Evolutionary conservation across 768 basidiomycete genomes (phyloP).

Genomic region (Pisolithus tinctorius): DNA sequence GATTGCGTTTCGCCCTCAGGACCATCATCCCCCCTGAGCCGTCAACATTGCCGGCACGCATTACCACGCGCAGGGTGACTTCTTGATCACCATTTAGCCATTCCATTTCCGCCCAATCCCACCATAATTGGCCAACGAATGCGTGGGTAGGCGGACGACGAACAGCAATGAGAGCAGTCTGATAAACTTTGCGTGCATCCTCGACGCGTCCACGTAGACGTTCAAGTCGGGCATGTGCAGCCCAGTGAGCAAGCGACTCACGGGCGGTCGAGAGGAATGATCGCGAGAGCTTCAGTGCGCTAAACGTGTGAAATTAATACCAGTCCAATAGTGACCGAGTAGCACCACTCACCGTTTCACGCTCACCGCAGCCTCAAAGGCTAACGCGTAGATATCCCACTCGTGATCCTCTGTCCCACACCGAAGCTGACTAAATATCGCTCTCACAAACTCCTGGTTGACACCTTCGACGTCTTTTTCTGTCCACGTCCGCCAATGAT

Average conservation of each 20-base stretch:
- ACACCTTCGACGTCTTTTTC: conserved; percentile 43
- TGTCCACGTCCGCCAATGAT: conserved; percentile 38
- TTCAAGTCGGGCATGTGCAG: conserved; percentile 71
- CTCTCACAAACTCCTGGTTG: conserved; percentile 44
- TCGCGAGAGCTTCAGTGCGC: conserved; percentile 67
- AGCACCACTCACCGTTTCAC: conserved; percentile 46
- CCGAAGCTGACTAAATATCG: conserved; percentile 54
- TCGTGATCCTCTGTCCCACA: conserved; percentile 41
- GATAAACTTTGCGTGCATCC: conserved; percentile 75
- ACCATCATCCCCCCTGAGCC: conserved; percentile 47
- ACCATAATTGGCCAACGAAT: conserved; percentile 53
- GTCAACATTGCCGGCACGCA: conserved; percentile 48
- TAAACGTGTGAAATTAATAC: conserved; percentile 23
- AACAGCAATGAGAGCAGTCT: conserved; percentile 51
- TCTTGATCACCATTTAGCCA: conserved; percentile 55
- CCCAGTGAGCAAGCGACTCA: conserved; percentile 62
- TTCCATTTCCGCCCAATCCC: conserved; percentile 82
- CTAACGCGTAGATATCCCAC: conserved; percentile 62
- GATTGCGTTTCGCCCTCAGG: conserved; percentile 55
- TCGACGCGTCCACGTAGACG: conserved; percentile 53
- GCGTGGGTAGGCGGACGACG: conserved; percentile 28
- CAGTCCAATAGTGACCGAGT: neutral
- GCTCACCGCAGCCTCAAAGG: conserved; percentile 59
- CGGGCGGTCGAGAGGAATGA: conserved; percentile 47
- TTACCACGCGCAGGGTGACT: conserved; percentile 45